Evolutionary conservation across 176 grass and related monocot species (phyloP), one percentile per base, ranked within the genome.

Genomic region (Dactylis glomerata): DNA sequence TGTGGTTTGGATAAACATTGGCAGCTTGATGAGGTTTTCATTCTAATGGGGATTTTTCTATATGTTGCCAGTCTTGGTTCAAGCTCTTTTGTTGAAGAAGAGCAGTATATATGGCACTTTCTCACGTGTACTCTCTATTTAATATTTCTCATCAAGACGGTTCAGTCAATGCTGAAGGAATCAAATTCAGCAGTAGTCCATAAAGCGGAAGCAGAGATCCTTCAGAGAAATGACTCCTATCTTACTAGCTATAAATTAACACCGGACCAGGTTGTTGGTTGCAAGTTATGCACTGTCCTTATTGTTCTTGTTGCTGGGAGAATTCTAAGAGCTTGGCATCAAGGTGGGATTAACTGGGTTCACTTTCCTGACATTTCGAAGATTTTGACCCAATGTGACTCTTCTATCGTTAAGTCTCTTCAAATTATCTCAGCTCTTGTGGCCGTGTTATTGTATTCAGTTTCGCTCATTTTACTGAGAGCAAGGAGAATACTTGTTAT

Each of bases 81-180:
- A 85, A 98, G 93, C 75, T 98, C 96, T 76, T 93, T 98, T 90
- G 93, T 98, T 75, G 96, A 98, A 88, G 96, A 98, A 92, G 96
- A 98, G 85, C 96, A 98, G 79, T 95, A 98, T 73, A 95, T 93
- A 75, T 95, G 92, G 92, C 93, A 98, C 65, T 98, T 95, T 80
- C 83, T 95, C 22, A 92, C 91, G 26, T 95, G 91, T 51, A 95
- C 96, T 75, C 62, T 98, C 28, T 89, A 88, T 92, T 83, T 98
- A 89, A 83, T 98, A 81, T 98, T 95, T 79, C 85, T 98, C 38
- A 85, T 88, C 51, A 88, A 82, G 49, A 80, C 88, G 38, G 67
- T 93, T 34, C 85, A 81, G 83, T 87, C 71, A 49, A 28, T 92
- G 54, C 26, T 95, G 24, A 81, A 92, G 63, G 81, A 57, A 87